Conservation (phyloP, 805 yeast species). For the Candida maesae region DNA sequence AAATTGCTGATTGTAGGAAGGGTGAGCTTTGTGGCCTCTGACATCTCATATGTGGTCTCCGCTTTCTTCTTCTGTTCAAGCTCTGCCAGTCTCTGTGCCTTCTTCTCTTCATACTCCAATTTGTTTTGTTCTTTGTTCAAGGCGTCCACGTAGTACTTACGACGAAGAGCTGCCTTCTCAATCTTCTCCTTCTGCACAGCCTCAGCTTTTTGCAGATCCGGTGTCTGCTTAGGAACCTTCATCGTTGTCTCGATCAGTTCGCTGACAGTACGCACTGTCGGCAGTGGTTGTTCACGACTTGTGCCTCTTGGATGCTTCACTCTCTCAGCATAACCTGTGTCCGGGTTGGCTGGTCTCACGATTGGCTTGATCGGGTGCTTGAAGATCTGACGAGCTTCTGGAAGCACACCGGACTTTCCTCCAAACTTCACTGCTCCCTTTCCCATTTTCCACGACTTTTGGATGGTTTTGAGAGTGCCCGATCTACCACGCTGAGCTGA, state of each 20-base stretch:
- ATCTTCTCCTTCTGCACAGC: slow-evolving; percentile 27
- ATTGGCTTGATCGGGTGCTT: slow-evolving; percentile 47
- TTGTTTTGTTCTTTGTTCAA: slow-evolving; percentile 33
- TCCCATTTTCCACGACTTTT: slow-evolving; percentile 35
- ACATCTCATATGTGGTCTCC: slow-evolving; percentile 36
- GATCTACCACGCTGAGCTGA: too few species aligned
- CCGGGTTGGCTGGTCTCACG: slow-evolving; percentile 43
- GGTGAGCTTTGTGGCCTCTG: slow-evolving; percentile 58
- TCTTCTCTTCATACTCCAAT: slow-evolving; percentile 32
- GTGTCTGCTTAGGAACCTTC: slow-evolving; percentile 37
- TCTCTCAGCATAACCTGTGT: slow-evolving; percentile 70
- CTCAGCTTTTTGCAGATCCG: slow-evolving; percentile 21
- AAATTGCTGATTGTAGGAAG: slow-evolving; percentile 74
- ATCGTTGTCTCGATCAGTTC: slow-evolving; percentile 54
- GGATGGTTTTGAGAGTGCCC: too few species aligned
- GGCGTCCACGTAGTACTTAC: slow-evolving; percentile 64
- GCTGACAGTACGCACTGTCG: slow-evolving; percentile 54
- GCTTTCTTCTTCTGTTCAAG: slow-evolving; percentile 29
- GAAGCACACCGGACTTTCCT: slow-evolving; percentile 76
- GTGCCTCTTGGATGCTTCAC: slow-evolving; percentile 63
- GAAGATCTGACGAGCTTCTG: slow-evolving; percentile 71
- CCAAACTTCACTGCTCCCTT: slow-evolving; percentile 45
- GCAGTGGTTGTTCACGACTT: slow-evolving; percentile 50
- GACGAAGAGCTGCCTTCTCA: slow-evolving; percentile 59
- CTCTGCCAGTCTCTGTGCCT: slow-evolving; percentile 26